Conservation (phyloP, 805 yeast genomes). For the Kazachstania bromeliacearum region DNA sequence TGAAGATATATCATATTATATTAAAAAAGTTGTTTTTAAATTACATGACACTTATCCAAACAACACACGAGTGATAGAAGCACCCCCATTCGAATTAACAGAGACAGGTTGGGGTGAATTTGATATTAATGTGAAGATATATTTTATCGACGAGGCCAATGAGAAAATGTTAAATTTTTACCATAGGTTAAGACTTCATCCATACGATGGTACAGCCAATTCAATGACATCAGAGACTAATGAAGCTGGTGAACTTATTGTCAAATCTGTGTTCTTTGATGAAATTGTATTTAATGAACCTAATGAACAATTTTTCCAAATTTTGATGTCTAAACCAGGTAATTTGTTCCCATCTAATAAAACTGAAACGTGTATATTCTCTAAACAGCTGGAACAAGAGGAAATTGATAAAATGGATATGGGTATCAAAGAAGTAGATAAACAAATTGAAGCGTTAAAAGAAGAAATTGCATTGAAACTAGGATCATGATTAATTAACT, state of each 20-base stretch:
- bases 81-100: conserved; percentile 88
- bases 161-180: conserved; percentile 81
- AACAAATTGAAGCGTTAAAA: conserved; percentile 36
- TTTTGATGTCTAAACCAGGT: conserved; percentile 60
- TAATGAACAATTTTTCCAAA: conserved; percentile 76
- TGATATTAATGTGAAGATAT: conserved; percentile 80
- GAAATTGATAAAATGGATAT: conserved; percentile 49
- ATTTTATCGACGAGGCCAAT: conserved; percentile 74
- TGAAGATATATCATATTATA: conserved; percentile 68
- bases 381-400: conserved; percentile 51
- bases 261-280: conserved; percentile 63
- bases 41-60: conserved; percentile 89
- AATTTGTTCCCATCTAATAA: conserved; percentile 39
- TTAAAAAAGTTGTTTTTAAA: conserved; percentile 88
- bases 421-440: conserved; percentile 37
- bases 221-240: conserved; percentile 15
- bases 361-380: conserved; percentile 31
- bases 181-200: conserved; percentile 88
- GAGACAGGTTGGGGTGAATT: conserved; percentile 99
- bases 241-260: conserved; percentile 24
- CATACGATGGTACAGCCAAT: conserved; percentile 39
- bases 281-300: conserved; percentile 95
- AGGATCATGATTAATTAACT: too few relatives aligned
- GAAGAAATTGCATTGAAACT: conserved; percentile 25
- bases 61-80: conserved; percentile 75